Percentiles rank a stretch among this genome's conserved stretches.
These are phyloP conservation scores for Hypholoma sublateritium DNA, from an alignment of 768 basidiomycete genomes.

Conservation along the genomic window DNA sequence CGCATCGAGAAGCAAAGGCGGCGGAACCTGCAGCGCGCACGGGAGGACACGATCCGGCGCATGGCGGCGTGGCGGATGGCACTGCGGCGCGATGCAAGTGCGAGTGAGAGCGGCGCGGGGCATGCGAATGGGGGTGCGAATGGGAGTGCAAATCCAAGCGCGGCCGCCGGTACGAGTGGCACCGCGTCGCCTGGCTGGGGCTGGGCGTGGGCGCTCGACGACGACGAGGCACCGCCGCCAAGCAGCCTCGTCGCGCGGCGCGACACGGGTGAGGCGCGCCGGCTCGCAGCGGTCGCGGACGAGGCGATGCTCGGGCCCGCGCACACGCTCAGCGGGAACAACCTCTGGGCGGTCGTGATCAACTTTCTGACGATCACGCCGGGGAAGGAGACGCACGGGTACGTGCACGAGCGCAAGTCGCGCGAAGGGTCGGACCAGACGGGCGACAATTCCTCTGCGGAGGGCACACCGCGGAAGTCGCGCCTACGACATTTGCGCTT, in stretches of 20 bases:
- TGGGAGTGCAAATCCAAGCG: not conserved
- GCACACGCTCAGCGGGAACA: conserved; percentile 60
- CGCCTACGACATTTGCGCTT: not conserved
- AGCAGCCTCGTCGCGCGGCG: conserved; percentile 89
- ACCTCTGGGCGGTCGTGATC: conserved; percentile 66
- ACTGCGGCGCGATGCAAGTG: conserved; percentile 26
- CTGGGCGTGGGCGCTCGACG: conserved; percentile 86
- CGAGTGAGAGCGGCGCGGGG: not conserved
- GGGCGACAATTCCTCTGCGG: not conserved
- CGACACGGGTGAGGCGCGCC: conserved; percentile 79
- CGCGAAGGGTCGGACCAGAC: not conserved
- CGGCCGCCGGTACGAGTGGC: conserved; percentile 13
- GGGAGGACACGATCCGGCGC: conserved; percentile 57
- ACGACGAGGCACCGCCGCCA: conserved; percentile 81
- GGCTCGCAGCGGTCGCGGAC: conserved; percentile 74
- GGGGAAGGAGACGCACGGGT: conserved; percentile 32
- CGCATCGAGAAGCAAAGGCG: conserved; percentile 66
- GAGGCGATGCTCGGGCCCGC: conserved; percentile 60
- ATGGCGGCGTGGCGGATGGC: conserved; percentile 47
- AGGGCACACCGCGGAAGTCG: not conserved
- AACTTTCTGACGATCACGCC: conserved; percentile 61
- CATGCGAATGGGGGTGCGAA: conserved; percentile 12
- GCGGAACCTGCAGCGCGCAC: conserved; percentile 63
- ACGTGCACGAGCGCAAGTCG: not conserved
- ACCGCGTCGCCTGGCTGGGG: conserved; percentile 57